These are phyloP conservation scores for Elsinoe necatrix DNA, from an alignment of 2,329 filamentous ascomycete species.

Conservation along the genomic window DNA sequence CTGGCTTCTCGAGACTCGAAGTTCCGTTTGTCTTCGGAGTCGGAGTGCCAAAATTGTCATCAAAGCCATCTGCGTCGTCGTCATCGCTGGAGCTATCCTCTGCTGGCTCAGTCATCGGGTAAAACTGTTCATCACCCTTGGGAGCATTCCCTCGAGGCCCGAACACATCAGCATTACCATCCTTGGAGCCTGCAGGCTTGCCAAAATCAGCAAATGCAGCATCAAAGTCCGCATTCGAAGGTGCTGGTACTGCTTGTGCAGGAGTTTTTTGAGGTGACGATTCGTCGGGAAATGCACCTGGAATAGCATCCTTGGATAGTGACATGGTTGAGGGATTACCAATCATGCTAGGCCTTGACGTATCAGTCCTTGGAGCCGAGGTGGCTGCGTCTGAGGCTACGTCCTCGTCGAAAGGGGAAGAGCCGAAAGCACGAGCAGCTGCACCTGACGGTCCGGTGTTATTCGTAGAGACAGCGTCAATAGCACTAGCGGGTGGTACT, in stretches of 20 bases:
- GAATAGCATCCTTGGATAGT: slow-evolving; percentile 29
- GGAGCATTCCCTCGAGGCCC: slow-evolving; percentile 20
- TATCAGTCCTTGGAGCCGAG: not conserved
- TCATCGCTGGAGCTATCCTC: slow-evolving; percentile 75
- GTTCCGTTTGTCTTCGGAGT: slow-evolving; percentile 30
- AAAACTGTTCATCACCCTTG: slow-evolving; percentile 24
- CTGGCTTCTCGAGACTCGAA: not conserved
- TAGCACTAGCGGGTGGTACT: slow-evolving; percentile 27
- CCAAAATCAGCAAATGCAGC: slow-evolving; percentile 73
- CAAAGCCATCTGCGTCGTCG: slow-evolving; percentile 65
- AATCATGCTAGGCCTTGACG: slow-evolving; percentile 26
- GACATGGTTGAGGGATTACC: slow-evolving; percentile 26
- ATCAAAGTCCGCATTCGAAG: slow-evolving; percentile 71
- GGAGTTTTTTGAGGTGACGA: slow-evolving; percentile 33
- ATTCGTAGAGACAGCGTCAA: slow-evolving; percentile 34
- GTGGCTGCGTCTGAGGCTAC: slow-evolving; percentile 33
- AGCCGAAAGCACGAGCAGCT: slow-evolving; percentile 21
- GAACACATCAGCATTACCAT: slow-evolving; percentile 15
- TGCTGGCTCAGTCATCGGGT: slow-evolving; percentile 35
- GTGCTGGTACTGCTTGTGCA: not conserved
- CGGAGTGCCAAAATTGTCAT: slow-evolving; percentile 78
- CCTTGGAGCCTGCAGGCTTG: slow-evolving; percentile 22
- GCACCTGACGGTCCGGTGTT: slow-evolving; percentile 47
- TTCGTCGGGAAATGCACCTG: slow-evolving; percentile 41
- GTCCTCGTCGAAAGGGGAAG: slow-evolving; percentile 32